Base-by-base conservation (phyloP, 768 basidiomycete genomes). In the Lentinula guzmanii region DNA sequence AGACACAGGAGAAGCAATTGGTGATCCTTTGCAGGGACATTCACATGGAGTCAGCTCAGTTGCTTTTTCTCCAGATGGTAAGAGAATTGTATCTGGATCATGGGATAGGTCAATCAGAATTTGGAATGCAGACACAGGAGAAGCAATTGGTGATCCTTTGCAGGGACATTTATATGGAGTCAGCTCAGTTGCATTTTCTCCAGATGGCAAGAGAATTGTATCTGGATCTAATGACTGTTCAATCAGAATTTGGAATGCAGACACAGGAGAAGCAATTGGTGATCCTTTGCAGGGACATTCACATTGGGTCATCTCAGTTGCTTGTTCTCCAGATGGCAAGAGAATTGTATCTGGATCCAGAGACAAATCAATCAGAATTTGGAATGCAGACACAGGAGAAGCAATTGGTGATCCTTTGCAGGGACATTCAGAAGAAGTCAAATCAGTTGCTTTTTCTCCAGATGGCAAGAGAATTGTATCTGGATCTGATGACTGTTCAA, bases 361-460 rank as follows among this genome's bases (percentile, higher is more conserved):
- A 3, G 24, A 24, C 3, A 24, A 2, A 3, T 24, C 24, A 24
- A 24, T 24, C 24, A 24, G 24, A 24, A 24, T 24, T 24, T 24
- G 24, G 24, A 2, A 24, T 24, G 24, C 24, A 24, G 34, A 42
- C 8, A 55, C 37, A 9, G 37, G 37, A 39, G 37, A 39, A 39
- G 37, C 37, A 8, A 39, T 13, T 9, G 37, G 16, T 10, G 56
- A 42, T 41, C 65, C 63, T 18, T 56, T 70, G n/a, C 31, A 45
- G 15, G 56, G 28, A 28, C 56, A 58, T 45, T 43, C 18, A 33
- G 10, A 41, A 18, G 13, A 4, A 28, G 42, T 58, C 11, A 33
- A 11, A 5, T 56, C 16, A 8, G 18, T 58, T 42, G 56, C 45
- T 13, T 58, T 58, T 39, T 58, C 56, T 28, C 56, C 56, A 43